A percentile compares a stretch with the other conserved stretches of the same genome.
phyloP scores from a whole-genome alignment of 345 rosid genomes.

The Triadica sebifera region DNA sequence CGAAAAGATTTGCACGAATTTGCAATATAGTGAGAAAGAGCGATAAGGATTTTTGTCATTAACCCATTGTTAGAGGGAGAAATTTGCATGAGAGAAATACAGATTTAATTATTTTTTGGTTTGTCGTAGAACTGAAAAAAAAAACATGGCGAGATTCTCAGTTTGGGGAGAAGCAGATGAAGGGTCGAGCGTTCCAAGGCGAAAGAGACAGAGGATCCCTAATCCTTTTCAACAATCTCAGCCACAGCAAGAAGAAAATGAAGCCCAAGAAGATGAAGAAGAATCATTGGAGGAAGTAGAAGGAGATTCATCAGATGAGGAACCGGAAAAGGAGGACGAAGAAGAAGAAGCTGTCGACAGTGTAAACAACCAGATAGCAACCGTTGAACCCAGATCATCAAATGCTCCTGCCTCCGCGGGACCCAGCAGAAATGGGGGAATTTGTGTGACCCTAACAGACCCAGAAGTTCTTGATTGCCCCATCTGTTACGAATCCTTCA shows the following conservation, averaged over 20 bases:
- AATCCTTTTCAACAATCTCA: not conserved
- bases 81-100: too few species aligned
- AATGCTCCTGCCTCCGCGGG: not conserved
- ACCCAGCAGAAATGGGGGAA: constrained; percentile 19
- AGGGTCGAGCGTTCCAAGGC: constrained; percentile 29
- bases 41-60: too few species aligned
- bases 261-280: not conserved
- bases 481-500: constrained; percentile 46
- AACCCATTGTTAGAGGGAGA: too few species aligned
- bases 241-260: not conserved
- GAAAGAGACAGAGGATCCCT: constrained; percentile 21
- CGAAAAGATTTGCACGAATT: too few species aligned
- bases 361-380: not conserved
- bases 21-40: too few species aligned
- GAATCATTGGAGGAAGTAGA: not conserved
- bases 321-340: not conserved
- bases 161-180: constrained; percentile 31
- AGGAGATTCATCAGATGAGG: not conserved
- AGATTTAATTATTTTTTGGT: too few species aligned
- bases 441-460: constrained; percentile 37
- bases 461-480: constrained; percentile 56
- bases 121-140: not conserved
- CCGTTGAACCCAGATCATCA: not conserved
- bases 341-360: not conserved
- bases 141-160: constrained; percentile 32